A percentile compares a stretch with the other conserved stretches of the same genome.
Conservation (phyloP, 805 yeast genomes). For the Candida cerambycidarum region DNA sequence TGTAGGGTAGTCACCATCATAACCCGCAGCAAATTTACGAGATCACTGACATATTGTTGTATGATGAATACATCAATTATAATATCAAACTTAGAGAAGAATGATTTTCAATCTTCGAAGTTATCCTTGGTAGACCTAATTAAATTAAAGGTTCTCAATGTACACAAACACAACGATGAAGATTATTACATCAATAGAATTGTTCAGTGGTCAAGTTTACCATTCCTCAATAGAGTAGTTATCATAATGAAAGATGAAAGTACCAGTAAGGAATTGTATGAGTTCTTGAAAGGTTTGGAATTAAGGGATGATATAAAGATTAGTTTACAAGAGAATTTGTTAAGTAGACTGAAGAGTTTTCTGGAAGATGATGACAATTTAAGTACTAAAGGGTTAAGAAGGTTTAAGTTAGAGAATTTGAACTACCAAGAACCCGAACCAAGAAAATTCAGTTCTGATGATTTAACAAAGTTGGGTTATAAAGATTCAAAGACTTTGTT, state of each 20-base stretch:
- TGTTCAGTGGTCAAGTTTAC: slow-evolving; percentile 37
- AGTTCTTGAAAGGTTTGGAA: slow-evolving; percentile 18
- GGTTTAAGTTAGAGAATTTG: slow-evolving; percentile 22
- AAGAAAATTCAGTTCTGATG: slow-evolving; percentile 27
- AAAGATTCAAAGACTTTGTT: slow-evolving; percentile 33
- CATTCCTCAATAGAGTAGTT: slow-evolving; percentile 38
- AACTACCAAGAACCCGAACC: slow-evolving; percentile 39
- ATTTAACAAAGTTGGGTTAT: slow-evolving; percentile 32
- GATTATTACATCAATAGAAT: slow-evolving; percentile 27
- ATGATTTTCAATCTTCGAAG: slow-evolving; percentile 24
- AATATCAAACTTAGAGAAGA: slow-evolving; percentile 31
- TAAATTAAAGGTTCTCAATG: slow-evolving; percentile 30
- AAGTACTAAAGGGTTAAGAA: slow-evolving; percentile 20
- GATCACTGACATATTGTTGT: neutral
- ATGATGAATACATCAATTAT: slow-evolving; percentile 34
- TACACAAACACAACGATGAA: slow-evolving; percentile 19
- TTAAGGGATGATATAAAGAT: slow-evolving; percentile 23
- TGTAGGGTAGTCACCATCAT: no score
- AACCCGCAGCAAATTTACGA: neutral
- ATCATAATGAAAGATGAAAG: slow-evolving; percentile 34
- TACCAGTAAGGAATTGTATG: slow-evolving; percentile 26
- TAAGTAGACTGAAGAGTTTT: slow-evolving; percentile 32
- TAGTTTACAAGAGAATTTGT: slow-evolving; percentile 38
- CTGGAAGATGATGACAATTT: slow-evolving; percentile 20
- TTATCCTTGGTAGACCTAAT: slow-evolving; percentile 37